Evolutionary conservation across 2,329 filamentous ascomycete genomes (phyloP).

Genomic region (Penicillium sp.): DNA sequence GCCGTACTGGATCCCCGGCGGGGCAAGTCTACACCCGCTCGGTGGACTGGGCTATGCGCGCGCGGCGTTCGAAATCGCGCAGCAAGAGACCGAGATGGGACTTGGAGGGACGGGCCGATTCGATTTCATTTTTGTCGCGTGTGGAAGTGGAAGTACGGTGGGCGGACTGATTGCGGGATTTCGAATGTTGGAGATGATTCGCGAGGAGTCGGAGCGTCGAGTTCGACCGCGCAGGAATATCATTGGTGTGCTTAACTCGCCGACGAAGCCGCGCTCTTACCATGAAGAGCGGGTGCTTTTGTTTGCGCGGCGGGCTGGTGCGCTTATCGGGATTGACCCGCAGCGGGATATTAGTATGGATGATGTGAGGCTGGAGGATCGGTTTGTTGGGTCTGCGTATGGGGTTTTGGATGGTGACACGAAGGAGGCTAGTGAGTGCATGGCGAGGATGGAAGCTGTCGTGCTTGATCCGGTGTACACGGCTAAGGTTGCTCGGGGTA

Average conservation of each 20-base stretch:
- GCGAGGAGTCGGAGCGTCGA: not conserved
- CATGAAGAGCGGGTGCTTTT: conserved; percentile 36
- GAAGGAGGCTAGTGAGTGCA: conserved; percentile 23
- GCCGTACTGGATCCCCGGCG: conserved; percentile 43
- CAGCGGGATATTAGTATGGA: conserved; percentile 30
- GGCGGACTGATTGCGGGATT: conserved; percentile 41
- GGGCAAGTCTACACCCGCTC: conserved; percentile 38
- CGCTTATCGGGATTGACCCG: conserved; percentile 34
- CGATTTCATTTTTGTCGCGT: conserved; percentile 42
- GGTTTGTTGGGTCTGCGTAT: conserved; percentile 37
- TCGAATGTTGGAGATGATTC: conserved; percentile 33
- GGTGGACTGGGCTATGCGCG: conserved; percentile 41
- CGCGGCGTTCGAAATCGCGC: conserved; percentile 37
- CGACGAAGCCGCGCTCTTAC: conserved; percentile 31
- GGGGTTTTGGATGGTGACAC: conserved; percentile 35
- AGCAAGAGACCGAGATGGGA: conserved; percentile 29
- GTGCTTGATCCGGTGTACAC: conserved; percentile 44
- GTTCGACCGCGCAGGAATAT: conserved; percentile 23
- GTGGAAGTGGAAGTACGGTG: conserved; percentile 42
- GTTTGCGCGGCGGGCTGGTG: conserved; percentile 33
- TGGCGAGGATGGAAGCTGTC: conserved; percentile 35
- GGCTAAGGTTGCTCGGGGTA: conserved; percentile 35
- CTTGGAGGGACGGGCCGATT: conserved; percentile 29
- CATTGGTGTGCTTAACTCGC: conserved; percentile 39
- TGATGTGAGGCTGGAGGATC: conserved; percentile 38